Evolutionary conservation across 768 basidiomycete species (phyloP).

Genomic region (Coprinellus aureogranulatus): DNA sequence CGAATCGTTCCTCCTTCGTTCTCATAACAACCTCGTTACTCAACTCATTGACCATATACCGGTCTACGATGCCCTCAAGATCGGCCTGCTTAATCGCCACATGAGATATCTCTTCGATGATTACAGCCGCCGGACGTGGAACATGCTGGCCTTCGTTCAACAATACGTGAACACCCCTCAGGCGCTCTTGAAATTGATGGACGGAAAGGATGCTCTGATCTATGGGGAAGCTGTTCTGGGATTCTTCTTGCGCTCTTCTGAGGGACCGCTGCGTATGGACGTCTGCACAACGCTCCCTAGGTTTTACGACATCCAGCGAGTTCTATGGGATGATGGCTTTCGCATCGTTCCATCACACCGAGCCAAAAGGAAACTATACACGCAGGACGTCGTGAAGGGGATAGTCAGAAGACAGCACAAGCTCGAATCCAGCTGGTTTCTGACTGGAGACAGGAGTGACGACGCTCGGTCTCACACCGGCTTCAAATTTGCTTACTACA

Average conservation of each 20-base stretch:
- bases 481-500: background rate
- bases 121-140: background rate
- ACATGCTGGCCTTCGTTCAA: background rate
- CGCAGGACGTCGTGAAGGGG: background rate
- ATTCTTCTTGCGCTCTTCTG: background rate
- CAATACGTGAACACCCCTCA: background rate
- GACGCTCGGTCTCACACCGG: background rate
- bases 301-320: background rate
- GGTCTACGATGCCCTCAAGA: background rate
- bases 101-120: background rate
- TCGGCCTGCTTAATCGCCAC: background rate
- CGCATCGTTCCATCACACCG: background rate
- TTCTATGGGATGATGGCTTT: background rate
- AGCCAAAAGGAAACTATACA: background rate
- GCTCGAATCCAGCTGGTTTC: background rate
- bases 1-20: background rate
- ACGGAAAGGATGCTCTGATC: background rate
- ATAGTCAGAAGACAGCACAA: background rate
- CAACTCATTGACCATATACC: background rate
- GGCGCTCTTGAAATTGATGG: background rate
- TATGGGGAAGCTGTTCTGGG: background rate
- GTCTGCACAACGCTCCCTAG: background rate
- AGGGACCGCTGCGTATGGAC: background rate
- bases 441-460: background rate
- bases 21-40: background rate